Conservation (phyloP, 2,329 filamentous ascomycete genomes). For the Talaromyces sp. region DNA sequence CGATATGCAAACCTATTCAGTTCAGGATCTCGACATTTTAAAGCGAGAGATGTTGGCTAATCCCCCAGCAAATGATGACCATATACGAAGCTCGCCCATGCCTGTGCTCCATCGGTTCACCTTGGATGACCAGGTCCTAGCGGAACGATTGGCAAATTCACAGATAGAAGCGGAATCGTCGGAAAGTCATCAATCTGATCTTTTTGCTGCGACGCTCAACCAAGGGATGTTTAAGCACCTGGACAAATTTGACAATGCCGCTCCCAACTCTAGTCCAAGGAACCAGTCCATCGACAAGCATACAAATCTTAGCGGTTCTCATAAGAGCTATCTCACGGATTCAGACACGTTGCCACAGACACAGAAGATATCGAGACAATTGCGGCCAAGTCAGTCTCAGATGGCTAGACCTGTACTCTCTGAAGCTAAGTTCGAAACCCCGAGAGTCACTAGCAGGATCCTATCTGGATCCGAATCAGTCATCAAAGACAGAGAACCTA, state of each 20-base stretch:
- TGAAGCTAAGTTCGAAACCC: background rate
- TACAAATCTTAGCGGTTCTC: background rate
- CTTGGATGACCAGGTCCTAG: conserved; percentile 28
- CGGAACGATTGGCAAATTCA: conserved; percentile 20
- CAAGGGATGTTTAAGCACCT: background rate
- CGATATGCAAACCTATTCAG: background rate
- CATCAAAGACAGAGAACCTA: background rate
- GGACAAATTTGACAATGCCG: background rate
- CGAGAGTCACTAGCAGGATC: background rate
- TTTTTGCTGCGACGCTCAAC: background rate
- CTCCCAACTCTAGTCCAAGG: background rate
- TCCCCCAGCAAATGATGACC: background rate
- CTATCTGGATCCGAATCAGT: background rate
- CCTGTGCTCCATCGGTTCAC: conserved; percentile 22
- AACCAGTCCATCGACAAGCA: background rate
- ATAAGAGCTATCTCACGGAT: background rate
- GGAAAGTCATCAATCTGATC: background rate
- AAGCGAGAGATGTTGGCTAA: background rate
- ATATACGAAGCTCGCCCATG: background rate
- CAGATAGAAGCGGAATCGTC: background rate
- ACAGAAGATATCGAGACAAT: conserved; percentile 9
- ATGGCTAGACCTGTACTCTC: background rate
- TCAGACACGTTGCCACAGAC: conserved; percentile 11
- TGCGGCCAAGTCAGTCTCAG: conserved; percentile 1
- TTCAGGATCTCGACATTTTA: background rate